Conservation (phyloP, 768 basidiomycete species). For the Suillus subaureus region DNA sequence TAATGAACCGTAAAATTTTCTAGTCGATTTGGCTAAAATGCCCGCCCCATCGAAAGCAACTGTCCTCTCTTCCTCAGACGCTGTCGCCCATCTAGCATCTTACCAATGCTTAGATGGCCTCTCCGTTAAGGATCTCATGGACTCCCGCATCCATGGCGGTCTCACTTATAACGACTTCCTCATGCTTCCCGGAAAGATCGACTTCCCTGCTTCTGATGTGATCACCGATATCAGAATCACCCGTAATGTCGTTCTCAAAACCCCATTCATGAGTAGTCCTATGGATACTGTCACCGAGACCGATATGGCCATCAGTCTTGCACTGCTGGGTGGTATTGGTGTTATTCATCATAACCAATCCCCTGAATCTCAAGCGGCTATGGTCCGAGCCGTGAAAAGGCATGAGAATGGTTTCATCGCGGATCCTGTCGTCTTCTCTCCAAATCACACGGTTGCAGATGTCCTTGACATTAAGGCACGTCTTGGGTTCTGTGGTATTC, state of each 20-base stretch:
- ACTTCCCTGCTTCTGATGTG: conserved; percentile 85
- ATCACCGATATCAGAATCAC: conserved; percentile 85
- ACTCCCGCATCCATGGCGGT: conserved; percentile 83
- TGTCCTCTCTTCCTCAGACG: conserved; percentile 69
- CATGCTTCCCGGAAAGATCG: conserved; percentile 91
- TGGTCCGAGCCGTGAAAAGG: conserved; percentile 97
- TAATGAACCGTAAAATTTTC: not conserved
- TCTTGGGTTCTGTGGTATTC: conserved; percentile 95
- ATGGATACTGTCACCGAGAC: conserved; percentile 99
- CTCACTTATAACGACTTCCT: conserved; percentile 99
- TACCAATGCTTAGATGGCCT: conserved; percentile 84
- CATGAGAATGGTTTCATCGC: conserved; percentile 99
- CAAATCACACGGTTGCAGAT: conserved; percentile 76
- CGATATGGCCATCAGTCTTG: conserved; percentile 91
- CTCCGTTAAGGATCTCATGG: conserved; percentile 82
- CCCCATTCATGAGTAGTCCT: conserved; percentile 95
- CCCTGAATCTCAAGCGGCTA: conserved; percentile 84
- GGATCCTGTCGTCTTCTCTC: conserved; percentile 88
- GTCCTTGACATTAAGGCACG: conserved; percentile 91
- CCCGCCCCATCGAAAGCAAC: conserved; percentile 30
- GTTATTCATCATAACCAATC: conserved; percentile 97
- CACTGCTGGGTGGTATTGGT: conserved; percentile 95
- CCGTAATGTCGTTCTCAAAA: conserved; percentile 88
- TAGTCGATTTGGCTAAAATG: conserved; percentile 34
- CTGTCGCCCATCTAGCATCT: conserved; percentile 71